Evolutionary conservation across 768 basidiomycete species (phyloP).

Genomic region (Imleria badia): DNA sequence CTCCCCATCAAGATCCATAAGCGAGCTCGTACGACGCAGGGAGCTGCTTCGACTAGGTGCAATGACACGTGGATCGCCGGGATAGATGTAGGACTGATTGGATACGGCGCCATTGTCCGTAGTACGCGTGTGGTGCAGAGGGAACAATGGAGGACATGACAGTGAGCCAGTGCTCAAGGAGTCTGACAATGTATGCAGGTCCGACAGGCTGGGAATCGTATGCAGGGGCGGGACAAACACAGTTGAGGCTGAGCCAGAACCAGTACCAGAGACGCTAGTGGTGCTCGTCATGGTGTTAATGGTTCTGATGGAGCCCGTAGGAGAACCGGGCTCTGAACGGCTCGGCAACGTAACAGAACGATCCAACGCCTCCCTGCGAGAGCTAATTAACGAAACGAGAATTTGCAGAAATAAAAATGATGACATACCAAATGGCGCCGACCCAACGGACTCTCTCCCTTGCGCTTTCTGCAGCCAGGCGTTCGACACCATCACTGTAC

Average conservation of each 20-base stretch:
- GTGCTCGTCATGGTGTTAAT: constrained; percentile 57
- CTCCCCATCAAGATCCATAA: constrained; percentile 72
- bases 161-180: constrained; percentile 39
- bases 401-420: neutral
- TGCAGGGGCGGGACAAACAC: constrained; percentile 77
- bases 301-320: constrained; percentile 63
- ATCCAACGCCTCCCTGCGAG: constrained; percentile 73
- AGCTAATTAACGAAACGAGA: neutral
- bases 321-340: constrained; percentile 44
- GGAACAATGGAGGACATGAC: constrained; percentile 46
- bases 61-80: constrained; percentile 72
- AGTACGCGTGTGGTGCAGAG: constrained; percentile 62
- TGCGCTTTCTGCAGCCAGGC: constrained; percentile 86
- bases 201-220: constrained; percentile 68
- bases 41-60: constrained; percentile 62
- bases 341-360: constrained; percentile 53
- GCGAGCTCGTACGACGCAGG: constrained; percentile 64
- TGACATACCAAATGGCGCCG: constrained; percentile 76
- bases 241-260: constrained; percentile 60
- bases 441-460: constrained; percentile 90
- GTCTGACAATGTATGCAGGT: constrained; percentile 50
- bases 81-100: constrained; percentile 65
- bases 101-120: constrained; percentile 74
- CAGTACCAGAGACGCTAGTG: constrained; percentile 33
- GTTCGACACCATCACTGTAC: constrained; percentile 86